These are phyloP conservation scores for Candida coleopterorum DNA, from an alignment of 805 yeast species.

Conservation along the genomic window DNA sequence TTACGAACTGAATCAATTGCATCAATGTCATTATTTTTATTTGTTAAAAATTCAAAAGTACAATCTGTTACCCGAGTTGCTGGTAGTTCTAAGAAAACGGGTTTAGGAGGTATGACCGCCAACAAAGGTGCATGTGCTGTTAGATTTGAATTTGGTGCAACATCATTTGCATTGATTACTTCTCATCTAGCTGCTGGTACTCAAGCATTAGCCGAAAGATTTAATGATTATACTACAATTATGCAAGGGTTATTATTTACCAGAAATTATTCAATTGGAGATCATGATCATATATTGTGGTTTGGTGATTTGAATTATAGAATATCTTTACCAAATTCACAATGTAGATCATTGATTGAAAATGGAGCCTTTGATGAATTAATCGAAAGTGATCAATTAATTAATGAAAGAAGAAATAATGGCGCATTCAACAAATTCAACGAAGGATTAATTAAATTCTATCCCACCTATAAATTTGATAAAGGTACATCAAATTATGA, in stretches of 20 bases:
- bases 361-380: conserved; percentile 46
- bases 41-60: conserved; percentile 41
- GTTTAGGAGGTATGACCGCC: conserved; percentile 94
- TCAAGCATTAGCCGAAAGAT: conserved; percentile 75
- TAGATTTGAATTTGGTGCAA: conserved; percentile 74
- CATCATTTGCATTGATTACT: conserved; percentile 78
- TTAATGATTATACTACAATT: conserved; percentile 75
- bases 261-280: conserved; percentile 64
- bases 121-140: conserved; percentile 97
- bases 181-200: conserved; percentile 95
- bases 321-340: conserved; percentile 64
- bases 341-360: conserved; percentile 53
- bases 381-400: conserved; percentile 73
- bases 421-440: conserved; percentile 77
- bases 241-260: conserved; percentile 73
- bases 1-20: conserved; percentile 74
- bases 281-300: conserved; percentile 84
- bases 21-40: conserved; percentile 59
- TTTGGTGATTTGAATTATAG: conserved; percentile 93
- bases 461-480: conserved; percentile 94
- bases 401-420: conserved; percentile 63
- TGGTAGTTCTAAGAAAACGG: conserved; percentile 94
- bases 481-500: conserved; percentile 80
- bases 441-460: conserved; percentile 74
- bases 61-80: conserved; percentile 69